Conservation (phyloP, 1,284 basidiomycete genomes). For the Takashimella koratensis region DNA sequence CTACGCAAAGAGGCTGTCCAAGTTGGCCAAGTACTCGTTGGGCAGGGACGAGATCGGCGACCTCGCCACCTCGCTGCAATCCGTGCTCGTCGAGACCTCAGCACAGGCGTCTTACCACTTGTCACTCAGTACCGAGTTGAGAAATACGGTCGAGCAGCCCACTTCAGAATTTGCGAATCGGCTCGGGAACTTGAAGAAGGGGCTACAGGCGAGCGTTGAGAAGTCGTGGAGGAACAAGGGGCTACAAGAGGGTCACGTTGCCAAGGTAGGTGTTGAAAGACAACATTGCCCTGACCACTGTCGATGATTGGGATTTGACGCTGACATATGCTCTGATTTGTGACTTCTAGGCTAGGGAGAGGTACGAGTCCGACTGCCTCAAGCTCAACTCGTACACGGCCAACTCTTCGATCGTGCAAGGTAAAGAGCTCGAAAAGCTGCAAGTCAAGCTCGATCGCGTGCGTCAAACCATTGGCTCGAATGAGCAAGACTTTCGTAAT, state of each 20-base stretch:
- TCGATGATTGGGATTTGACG: no score
- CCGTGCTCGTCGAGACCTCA: conserved; percentile 76
- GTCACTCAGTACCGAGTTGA: conserved; percentile 69
- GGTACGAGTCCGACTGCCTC: conserved; percentile 91
- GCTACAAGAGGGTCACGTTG: conserved; percentile 74
- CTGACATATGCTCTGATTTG: background rate
- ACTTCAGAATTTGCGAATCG: conserved; percentile 61
- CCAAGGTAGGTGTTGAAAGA: conserved; percentile 58
- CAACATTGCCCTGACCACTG: no score
- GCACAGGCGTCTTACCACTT: conserved; percentile 59
- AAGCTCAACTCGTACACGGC: conserved; percentile 95
- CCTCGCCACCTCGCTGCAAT: conserved; percentile 70
- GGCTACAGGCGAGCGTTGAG: conserved; percentile 69
- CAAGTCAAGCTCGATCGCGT: conserved; percentile 81
- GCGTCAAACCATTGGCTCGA: conserved; percentile 79
- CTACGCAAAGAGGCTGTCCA: conserved; percentile 81
- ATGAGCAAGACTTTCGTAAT: conserved; percentile 87
- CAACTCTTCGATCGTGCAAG: conserved; percentile 87
- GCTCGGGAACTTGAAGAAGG: conserved; percentile 66
- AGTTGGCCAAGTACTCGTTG: conserved; percentile 71
- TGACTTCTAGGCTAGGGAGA: conserved; percentile 66
- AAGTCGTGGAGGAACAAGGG: conserved; percentile 84
- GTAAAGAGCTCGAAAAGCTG: conserved; percentile 89
- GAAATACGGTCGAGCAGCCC: conserved; percentile 69
- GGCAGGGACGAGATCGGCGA: conserved; percentile 91